Evolutionary conservation across 495 filamentous ascomycete species (phyloP).

Genomic region (Aspergillus kassunensis): DNA sequence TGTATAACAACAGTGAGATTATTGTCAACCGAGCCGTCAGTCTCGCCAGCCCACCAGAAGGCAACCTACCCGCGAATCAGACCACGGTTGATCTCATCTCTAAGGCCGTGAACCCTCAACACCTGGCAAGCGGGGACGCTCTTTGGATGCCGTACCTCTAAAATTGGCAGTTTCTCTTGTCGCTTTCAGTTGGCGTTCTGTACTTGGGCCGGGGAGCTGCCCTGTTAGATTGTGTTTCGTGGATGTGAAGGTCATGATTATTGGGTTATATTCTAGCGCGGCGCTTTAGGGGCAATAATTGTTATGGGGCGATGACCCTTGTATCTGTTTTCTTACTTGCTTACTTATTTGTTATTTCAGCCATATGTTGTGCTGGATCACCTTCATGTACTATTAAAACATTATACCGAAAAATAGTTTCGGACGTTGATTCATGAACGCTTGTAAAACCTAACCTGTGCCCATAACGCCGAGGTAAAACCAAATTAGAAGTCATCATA

Average conservation of each 20-base stretch:
- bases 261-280: constrained; percentile 30
- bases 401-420: constrained; percentile 2
- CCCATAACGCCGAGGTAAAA: background rate
- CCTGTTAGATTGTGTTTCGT: too few species aligned
- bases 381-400: too few species aligned
- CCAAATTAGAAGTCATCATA: constrained; percentile 24
- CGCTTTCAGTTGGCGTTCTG: constrained; percentile 17
- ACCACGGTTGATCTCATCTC: constrained; percentile 90
- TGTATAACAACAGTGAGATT: constrained; percentile 81
- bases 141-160: constrained; percentile 98
- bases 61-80: constrained; percentile 87
- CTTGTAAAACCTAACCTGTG: background rate
- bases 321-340: constrained; percentile 14
- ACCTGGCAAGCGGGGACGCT: constrained; percentile 78
- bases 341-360: too few species aligned
- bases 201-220: constrained; percentile 14
- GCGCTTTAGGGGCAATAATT: constrained; percentile 28
- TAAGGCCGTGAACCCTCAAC: constrained; percentile 79
- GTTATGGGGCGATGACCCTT: constrained; percentile 17
- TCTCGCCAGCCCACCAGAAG: constrained; percentile 60
- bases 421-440: background rate
- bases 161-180: constrained; percentile 18
- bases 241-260: too few species aligned
- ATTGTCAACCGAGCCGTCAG: constrained; percentile 85
- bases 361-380: too few species aligned